Percentiles rank a stretch among this genome's conserved stretches.
These are phyloP conservation scores for Fusarium luffae DNA, from an alignment of 2,329 filamentous ascomycete species.

Conservation along the genomic window DNA sequence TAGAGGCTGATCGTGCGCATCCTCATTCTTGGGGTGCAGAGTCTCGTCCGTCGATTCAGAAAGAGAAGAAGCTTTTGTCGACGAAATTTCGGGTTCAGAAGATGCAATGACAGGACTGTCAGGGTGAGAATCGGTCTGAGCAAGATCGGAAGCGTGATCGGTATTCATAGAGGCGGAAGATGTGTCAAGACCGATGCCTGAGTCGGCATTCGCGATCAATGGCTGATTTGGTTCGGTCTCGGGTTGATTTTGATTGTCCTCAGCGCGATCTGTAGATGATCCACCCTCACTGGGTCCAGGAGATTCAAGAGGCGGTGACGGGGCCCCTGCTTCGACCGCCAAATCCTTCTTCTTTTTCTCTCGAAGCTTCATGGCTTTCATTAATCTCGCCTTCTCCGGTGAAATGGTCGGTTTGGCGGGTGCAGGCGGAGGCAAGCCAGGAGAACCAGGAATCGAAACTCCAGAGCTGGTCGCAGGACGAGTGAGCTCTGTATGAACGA, in stretches of 20 bases:
- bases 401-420: constrained; percentile 69
- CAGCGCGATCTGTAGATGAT: constrained; percentile 38
- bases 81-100: constrained; percentile 69
- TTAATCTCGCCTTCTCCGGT: constrained; percentile 88
- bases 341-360: constrained; percentile 73
- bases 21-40: constrained; percentile 53
- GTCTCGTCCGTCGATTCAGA: constrained; percentile 73
- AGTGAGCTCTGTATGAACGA: constrained; percentile 33
- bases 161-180: constrained; percentile 54
- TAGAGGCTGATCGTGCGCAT: constrained; percentile 29
- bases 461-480: constrained; percentile 60
- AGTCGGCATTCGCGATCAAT: constrained; percentile 62
- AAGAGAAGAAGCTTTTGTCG: constrained; percentile 72
- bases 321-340: constrained; percentile 42
- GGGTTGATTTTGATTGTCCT: constrained; percentile 34
- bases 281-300: constrained; percentile 37
- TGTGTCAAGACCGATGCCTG: constrained; percentile 63
- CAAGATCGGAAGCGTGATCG: constrained; percentile 61
- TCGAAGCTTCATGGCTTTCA: constrained; percentile 92
- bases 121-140: constrained; percentile 67
- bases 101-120: constrained; percentile 64
- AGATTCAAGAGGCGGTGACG: constrained; percentile 32
- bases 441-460: constrained; percentile 54
- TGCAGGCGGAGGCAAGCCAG: constrained; percentile 54
- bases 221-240: constrained; percentile 42